Conservation (phyloP, 768 basidiomycete genomes). For the Termitomyces bulborhizus region DNA sequence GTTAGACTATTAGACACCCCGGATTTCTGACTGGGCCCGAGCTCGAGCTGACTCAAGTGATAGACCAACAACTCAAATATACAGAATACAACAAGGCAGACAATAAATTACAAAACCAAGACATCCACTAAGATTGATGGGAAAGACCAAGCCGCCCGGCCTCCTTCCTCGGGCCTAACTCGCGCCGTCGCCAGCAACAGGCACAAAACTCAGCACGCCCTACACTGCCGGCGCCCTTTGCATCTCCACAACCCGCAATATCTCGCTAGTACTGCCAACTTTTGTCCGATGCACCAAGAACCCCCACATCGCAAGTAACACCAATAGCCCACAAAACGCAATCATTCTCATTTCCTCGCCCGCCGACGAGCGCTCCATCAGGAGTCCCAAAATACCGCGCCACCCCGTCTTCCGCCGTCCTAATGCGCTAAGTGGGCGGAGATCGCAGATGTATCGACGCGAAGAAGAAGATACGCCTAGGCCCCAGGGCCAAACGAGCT, state of each 20-base stretch:
- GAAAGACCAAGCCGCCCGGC: background rate
- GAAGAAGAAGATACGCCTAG: slow-evolving; percentile 32
- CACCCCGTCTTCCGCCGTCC: slow-evolving; percentile 32
- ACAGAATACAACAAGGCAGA: no score
- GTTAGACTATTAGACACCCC: no score
- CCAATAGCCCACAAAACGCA: slow-evolving; percentile 42
- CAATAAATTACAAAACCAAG: background rate
- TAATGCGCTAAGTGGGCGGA: slow-evolving; percentile 33
- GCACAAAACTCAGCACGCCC: slow-evolving; percentile 4
- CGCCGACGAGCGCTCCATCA: slow-evolving; percentile 54
- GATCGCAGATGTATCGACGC: slow-evolving; percentile 30
- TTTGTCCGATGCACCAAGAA: slow-evolving; percentile 20
- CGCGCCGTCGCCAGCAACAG: slow-evolving; percentile 3
- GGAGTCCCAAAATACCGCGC: slow-evolving; percentile 34
- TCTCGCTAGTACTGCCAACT: background rate
- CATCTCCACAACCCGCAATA: background rate
- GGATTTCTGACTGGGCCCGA: no score
- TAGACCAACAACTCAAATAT: no score
- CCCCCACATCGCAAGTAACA: slow-evolving; percentile 46
- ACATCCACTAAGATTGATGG: background rate
- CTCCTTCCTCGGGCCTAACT: background rate
- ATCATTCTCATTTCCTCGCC: slow-evolving; percentile 67
- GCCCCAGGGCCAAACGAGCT: slow-evolving; percentile 43
- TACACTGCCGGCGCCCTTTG: background rate
- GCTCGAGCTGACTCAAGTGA: no score